phyloP scores from a whole-genome alignment of 805 yeast genomes.

The Hanseniaspora occidentalis region DNA sequence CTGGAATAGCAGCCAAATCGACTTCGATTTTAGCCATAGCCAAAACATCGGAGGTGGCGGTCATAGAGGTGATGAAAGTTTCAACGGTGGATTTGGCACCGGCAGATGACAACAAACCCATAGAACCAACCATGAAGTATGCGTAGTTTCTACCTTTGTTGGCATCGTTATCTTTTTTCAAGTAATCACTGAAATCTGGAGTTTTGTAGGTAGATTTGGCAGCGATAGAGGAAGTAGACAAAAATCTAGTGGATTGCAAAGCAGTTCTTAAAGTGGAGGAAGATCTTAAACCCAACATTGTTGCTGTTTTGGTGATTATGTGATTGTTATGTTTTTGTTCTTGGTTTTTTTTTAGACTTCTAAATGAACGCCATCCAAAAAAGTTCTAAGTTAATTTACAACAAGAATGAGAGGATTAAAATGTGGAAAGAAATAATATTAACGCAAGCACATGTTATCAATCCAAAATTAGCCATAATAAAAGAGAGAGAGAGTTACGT shows the following conservation, averaged over 20 bases:
- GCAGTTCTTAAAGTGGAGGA: conserved; percentile 13
- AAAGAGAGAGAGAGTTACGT: too few species aligned
- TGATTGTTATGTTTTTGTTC: conserved; percentile 1
- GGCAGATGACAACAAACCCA: conserved; percentile 82
- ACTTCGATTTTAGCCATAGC: conserved; percentile 99
- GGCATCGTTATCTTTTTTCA: conserved; percentile 56
- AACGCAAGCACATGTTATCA: too few species aligned
- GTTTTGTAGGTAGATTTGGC: conserved; percentile 74
- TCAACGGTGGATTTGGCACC: conserved; percentile 95
- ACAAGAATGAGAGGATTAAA: too few species aligned
- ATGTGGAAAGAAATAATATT: too few species aligned
- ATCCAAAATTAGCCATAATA: too few species aligned
- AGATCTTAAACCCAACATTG: conserved; percentile 18
- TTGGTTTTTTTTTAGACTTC: not conserved
- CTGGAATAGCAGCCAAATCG: conserved; percentile 83
- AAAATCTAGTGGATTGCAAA: conserved; percentile 12
- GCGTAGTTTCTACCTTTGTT: conserved; percentile 78
- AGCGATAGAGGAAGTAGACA: conserved; percentile 20
- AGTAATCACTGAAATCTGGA: conserved; percentile 77
- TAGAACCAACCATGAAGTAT: conserved; percentile 95
- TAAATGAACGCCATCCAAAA: not conserved
- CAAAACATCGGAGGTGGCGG: conserved; percentile 97
- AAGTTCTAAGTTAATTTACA: not conserved
- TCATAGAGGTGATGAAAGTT: conserved; percentile 81
- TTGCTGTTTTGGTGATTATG: not conserved